These are phyloP conservation scores for Tagetes erecta DNA, from an alignment of 129 eudicot genomes.

Conservation along the genomic window DNA sequence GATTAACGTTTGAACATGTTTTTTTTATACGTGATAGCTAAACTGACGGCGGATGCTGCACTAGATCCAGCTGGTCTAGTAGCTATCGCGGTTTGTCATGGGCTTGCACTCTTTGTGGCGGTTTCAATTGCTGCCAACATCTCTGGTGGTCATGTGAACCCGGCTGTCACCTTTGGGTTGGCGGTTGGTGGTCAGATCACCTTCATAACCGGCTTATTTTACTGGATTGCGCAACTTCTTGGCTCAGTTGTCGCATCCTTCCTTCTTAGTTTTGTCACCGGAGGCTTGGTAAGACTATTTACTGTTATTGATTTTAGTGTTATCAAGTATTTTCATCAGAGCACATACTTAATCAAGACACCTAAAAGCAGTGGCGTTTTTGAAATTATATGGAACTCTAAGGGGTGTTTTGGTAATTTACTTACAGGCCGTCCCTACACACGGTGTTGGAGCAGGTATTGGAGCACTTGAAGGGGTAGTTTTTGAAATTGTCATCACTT, in stretches of 20 bases:
- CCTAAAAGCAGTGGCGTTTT: not conserved
- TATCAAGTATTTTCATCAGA: too few relatives aligned
- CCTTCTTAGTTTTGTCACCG: slow-evolving; percentile 75
- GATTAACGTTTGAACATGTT: not conserved
- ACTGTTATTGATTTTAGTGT: too few relatives aligned
- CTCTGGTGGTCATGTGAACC: slow-evolving; percentile 95
- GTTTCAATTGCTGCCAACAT: slow-evolving; percentile 86
- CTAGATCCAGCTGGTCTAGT: slow-evolving; percentile 83
- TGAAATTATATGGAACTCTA: not conserved
- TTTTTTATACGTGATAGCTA: slow-evolving; percentile 40
- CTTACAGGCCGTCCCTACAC: slow-evolving; percentile 66
- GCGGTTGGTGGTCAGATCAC: slow-evolving; percentile 93
- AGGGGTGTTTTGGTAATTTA: not conserved
- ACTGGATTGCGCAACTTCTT: slow-evolving; percentile 74
- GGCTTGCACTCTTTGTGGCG: slow-evolving; percentile 83
- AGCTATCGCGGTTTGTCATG: slow-evolving; percentile 77
- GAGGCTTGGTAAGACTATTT: slow-evolving; percentile 63
- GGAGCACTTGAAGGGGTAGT: slow-evolving; percentile 74
- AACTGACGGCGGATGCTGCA: slow-evolving; percentile 73
- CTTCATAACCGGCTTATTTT: slow-evolving; percentile 64
- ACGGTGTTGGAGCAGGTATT: slow-evolving; percentile 56
- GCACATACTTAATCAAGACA: too few relatives aligned
- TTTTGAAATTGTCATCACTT: slow-evolving; percentile 75
- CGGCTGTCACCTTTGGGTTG: slow-evolving; percentile 91
- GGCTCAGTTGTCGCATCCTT: slow-evolving; percentile 63